Evolutionary conservation across 1,284 basidiomycete genomes (phyloP).

Genomic region (Naganishia albida): DNA sequence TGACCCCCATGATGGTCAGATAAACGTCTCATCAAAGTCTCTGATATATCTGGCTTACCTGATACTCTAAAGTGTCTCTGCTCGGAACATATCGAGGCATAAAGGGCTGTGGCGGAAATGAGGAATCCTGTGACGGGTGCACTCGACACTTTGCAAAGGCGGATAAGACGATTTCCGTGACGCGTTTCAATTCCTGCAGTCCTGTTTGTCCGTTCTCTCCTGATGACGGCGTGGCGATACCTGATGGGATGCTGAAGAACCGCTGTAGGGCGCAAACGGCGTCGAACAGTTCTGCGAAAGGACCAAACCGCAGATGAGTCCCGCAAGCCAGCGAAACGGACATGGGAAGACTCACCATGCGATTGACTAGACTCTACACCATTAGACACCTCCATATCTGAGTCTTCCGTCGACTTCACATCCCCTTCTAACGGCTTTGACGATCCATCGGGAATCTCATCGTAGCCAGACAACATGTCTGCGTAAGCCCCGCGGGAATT

Average conservation of each 20-base stretch:
- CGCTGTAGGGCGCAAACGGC: constrained; percentile 8
- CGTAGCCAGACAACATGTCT: constrained; percentile 6
- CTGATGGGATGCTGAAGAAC: constrained; percentile 15
- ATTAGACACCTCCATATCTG: constrained; percentile 5
- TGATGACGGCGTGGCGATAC: constrained; percentile 1
- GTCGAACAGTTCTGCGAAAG: constrained; percentile 2
- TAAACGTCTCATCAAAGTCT: neutral
- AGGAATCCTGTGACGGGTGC: neutral
- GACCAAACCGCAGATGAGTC: no score
- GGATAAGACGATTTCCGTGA: neutral
- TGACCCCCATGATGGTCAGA: neutral
- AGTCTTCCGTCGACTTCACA: neutral
- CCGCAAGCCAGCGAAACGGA: neutral
- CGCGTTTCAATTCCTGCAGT: constrained; percentile 9
- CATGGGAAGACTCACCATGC: neutral
- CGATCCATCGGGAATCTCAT: neutral
- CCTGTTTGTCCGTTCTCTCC: constrained; percentile 1
- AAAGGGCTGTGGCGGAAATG: neutral
- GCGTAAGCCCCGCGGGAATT: constrained; percentile 22
- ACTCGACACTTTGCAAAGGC: neutral
- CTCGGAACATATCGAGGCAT: constrained; percentile 18
- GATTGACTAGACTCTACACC: neutral
- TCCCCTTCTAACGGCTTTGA: neutral
- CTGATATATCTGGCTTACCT: neutral
- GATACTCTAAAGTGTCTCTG: constrained; percentile 10